These are phyloP conservation scores for Trichophyton schoenleinii DNA, from an alignment of 2,329 filamentous ascomycete species.

Conservation along the genomic window DNA sequence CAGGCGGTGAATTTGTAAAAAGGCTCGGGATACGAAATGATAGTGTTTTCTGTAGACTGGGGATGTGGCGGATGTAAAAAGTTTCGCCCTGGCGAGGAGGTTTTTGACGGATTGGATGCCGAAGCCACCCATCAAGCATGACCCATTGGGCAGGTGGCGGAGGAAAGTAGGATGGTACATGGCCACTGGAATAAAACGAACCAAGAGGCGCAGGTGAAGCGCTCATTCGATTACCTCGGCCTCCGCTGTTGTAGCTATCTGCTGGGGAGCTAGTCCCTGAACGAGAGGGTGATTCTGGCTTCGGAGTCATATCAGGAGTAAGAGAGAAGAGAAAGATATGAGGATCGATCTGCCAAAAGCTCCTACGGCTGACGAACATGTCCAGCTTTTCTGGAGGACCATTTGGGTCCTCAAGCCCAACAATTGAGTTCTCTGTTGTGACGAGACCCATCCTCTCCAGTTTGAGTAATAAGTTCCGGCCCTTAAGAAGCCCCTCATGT, in stretches of 20 bases:
- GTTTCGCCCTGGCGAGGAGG: constrained; percentile 81
- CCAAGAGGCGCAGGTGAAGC: constrained; percentile 29
- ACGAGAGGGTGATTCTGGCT: constrained; percentile 5
- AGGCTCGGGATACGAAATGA: constrained; percentile 75
- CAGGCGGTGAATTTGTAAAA: constrained; percentile 48
- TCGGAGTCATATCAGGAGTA: constrained; percentile 44
- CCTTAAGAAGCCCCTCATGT: constrained; percentile 75
- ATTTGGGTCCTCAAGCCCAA: constrained; percentile 49
- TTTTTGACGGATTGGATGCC: constrained; percentile 78
- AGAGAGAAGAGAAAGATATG: constrained; percentile 80
- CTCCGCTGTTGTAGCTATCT: neutral
- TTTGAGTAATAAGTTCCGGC: constrained; percentile 72
- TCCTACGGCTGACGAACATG: constrained; percentile 72
- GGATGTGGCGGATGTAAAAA: constrained; percentile 80
- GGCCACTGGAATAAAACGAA: constrained; percentile 69
- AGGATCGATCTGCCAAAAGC: constrained; percentile 87
- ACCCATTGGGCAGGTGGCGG: constrained; percentile 71
- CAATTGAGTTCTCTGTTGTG: constrained; percentile 59
- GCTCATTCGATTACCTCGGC: neutral
- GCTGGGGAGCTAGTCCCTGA: neutral
- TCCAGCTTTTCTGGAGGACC: constrained; percentile 50
- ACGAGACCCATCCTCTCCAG: constrained; percentile 88
- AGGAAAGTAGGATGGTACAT: constrained; percentile 83
- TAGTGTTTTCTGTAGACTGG: constrained; percentile 69
- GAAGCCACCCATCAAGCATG: constrained; percentile 56